phyloP scores from a whole-genome alignment of 768 basidiomycete species.

The Kockovaella imperatae region DNA sequence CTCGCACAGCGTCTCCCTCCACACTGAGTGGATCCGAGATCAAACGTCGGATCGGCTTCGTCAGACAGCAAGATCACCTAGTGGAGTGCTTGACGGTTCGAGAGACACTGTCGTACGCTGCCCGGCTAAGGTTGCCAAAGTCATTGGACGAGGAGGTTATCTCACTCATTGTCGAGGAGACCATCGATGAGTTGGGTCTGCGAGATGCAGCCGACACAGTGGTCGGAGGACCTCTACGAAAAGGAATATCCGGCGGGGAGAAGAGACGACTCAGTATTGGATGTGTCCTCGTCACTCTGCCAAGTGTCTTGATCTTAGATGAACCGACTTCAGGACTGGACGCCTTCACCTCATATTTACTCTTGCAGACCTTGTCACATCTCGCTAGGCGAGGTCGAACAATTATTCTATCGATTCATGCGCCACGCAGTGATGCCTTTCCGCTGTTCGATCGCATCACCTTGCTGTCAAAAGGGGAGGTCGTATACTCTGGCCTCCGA shows the following conservation, averaged over 20 bases:
- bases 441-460: constrained; percentile 56
- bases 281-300: constrained; percentile 56
- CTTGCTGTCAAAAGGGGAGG: constrained; percentile 54
- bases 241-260: constrained; percentile 62
- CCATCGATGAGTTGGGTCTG: constrained; percentile 49
- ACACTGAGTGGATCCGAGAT: constrained; percentile 24
- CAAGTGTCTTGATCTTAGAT: constrained; percentile 58
- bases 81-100: constrained; percentile 48
- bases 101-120: constrained; percentile 47
- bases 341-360: constrained; percentile 41
- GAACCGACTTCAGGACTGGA: constrained; percentile 36
- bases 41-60: constrained; percentile 46
- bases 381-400: constrained; percentile 45
- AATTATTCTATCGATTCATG: constrained; percentile 61
- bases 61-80: constrained; percentile 47
- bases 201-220: constrained; percentile 48
- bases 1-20: constrained; percentile 16
- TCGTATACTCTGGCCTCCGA: constrained; percentile 48
- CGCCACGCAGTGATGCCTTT: constrained; percentile 58
- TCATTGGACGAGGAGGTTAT: constrained; percentile 42
- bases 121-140: constrained; percentile 48
- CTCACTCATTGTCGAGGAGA: constrained; percentile 48
- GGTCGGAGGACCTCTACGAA: constrained; percentile 56
- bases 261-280: constrained; percentile 52
- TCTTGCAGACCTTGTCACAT: constrained; percentile 37